These are phyloP conservation scores for Alternaria ventricosa DNA, from an alignment of 2,329 filamentous ascomycete species.

Conservation along the genomic window DNA sequence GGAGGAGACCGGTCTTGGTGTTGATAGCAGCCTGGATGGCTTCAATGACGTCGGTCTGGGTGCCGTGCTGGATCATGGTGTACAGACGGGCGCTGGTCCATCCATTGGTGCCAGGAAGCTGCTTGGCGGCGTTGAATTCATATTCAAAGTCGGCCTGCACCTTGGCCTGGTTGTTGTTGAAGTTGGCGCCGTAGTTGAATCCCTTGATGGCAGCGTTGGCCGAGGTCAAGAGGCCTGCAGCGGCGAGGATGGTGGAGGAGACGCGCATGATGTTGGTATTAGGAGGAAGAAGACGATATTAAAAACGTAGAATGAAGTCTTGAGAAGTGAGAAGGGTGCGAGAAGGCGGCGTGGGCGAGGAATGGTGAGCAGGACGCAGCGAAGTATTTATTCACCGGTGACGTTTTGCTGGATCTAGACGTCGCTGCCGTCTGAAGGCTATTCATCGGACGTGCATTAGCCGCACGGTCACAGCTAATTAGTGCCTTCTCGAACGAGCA, in stretches of 20 bases:
- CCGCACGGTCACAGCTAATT: conserved; percentile 23
- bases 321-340: not conserved
- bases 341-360: conserved; percentile 1
- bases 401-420: conserved; percentile 19
- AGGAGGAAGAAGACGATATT: conserved; percentile 9
- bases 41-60: conserved; percentile 68
- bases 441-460: conserved; percentile 23
- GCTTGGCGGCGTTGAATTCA: conserved; percentile 71
- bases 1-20: conserved; percentile 77
- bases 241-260: conserved; percentile 43
- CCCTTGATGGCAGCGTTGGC: conserved; percentile 55
- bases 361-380: conserved; percentile 5
- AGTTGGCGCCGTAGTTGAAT: conserved; percentile 76
- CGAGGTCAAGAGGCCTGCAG: conserved; percentile 49
- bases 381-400: conserved; percentile 26
- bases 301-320: conserved; percentile 6
- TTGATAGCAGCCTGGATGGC: conserved; percentile 82
- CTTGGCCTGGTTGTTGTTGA: conserved; percentile 67
- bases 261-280: conserved; percentile 41
- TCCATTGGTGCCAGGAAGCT: conserved; percentile 67
- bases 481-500: conserved; percentile 15
- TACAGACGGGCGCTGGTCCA: conserved; percentile 72
- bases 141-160: conserved; percentile 69
- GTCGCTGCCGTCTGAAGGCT: conserved; percentile 7
- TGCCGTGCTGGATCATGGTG: conserved; percentile 75